Percentiles rank a stretch among this genome's conserved stretches.
phyloP scores from a whole-genome alignment of 371 early-diverging fungal species.

The Nematocida sp. region DNA sequence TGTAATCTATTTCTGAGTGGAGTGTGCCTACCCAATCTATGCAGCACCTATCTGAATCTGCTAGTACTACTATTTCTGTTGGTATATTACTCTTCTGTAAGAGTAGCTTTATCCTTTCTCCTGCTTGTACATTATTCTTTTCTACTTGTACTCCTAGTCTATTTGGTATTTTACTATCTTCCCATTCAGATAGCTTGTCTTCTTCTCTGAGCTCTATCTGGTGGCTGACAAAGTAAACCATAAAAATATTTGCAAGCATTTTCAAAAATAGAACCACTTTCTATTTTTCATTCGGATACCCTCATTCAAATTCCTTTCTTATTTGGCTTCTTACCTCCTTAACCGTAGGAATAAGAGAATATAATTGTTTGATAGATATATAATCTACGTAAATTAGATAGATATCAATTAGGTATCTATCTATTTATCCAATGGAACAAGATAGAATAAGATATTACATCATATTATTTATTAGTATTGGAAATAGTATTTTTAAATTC shows the following conservation, averaged over 20 bases:
- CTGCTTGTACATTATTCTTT: constrained; percentile 10
- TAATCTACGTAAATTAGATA: no score
- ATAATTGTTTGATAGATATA: no score
- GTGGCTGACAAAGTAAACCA: constrained; percentile 15
- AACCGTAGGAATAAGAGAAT: no score
- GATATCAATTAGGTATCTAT: no score
- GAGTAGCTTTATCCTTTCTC: not conserved
- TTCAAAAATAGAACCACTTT: no score
- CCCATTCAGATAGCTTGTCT: not conserved
- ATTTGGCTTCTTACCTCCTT: no score
- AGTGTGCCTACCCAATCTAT: constrained; percentile 34
- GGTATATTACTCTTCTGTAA: not conserved
- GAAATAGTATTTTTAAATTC: constrained; percentile 12
- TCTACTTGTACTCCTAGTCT: constrained; percentile 28
- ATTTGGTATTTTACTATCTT: not conserved
- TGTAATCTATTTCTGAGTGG: constrained; percentile 15
- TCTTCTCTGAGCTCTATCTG: not conserved
- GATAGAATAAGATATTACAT: no score
- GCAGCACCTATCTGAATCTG: constrained; percentile 51
- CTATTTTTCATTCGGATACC: no score
- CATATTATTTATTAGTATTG: no score
- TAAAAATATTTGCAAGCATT: no score
- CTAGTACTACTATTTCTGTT: constrained; percentile 6
- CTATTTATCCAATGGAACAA: no score
- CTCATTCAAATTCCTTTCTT: no score